Conservation (phyloP, 495 filamentous ascomycete species). For the Tuber umbilicatum region DNA sequence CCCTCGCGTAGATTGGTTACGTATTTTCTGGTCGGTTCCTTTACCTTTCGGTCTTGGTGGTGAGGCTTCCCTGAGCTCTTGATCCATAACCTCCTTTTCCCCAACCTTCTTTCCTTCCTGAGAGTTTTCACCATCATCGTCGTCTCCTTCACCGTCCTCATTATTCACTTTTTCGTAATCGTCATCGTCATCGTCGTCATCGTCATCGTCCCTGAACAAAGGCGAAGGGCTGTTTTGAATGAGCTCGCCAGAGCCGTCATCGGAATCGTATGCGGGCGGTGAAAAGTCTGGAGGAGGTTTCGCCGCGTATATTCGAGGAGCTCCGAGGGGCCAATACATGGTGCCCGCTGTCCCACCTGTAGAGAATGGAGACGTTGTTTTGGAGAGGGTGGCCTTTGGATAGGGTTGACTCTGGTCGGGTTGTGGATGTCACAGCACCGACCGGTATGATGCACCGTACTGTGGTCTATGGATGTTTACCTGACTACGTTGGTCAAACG, state of each 20-base stretch:
- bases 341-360: neutral
- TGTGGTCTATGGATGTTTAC: neutral
- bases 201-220: slow-evolving; percentile 44
- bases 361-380: neutral
- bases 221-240: slow-evolving; percentile 42
- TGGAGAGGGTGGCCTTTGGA: neutral
- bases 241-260: slow-evolving; percentile 44
- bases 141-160: slow-evolving; percentile 13
- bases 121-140: slow-evolving; percentile 11
- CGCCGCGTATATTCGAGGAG: slow-evolving; percentile 80
- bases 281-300: slow-evolving; percentile 50
- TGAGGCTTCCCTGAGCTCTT: slow-evolving; percentile 30
- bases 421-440: neutral
- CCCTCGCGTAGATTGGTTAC: slow-evolving; percentile 30
- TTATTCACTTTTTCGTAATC: slow-evolving; percentile 49
- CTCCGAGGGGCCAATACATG: slow-evolving; percentile 98
- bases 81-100: slow-evolving; percentile 32
- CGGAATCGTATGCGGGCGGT: slow-evolving; percentile 45
- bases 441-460: neutral
- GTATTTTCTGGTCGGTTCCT: slow-evolving; percentile 24
- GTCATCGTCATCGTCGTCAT: slow-evolving; percentile 52
- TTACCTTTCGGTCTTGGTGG: slow-evolving; percentile 30
- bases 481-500: neutral
- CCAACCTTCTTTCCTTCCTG: slow-evolving; percentile 36
- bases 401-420: neutral